These are phyloP conservation scores for Aspergillus calidoustus DNA, from an alignment of 2,329 filamentous ascomycete species.

Conservation along the genomic window DNA sequence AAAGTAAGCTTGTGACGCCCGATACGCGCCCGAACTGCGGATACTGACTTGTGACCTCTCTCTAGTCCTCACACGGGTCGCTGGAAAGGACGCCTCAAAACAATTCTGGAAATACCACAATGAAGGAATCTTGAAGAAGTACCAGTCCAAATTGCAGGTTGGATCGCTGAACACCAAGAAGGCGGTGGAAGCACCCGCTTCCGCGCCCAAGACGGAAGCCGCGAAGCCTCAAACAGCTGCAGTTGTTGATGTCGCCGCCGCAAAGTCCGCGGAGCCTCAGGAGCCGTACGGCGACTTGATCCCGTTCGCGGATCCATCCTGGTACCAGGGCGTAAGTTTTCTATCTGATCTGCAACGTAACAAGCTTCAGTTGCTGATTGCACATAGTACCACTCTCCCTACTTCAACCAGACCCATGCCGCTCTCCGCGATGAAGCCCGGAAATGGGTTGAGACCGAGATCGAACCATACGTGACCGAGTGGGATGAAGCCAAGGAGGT, in stretches of 20 bases:
- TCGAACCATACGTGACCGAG: conserved; percentile 90
- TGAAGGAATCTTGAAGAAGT: conserved; percentile 65
- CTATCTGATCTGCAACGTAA: too few relatives aligned
- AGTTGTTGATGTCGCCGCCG: conserved; percentile 48
- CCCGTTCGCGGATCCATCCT: conserved; percentile 88
- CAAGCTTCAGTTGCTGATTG: conserved; percentile 3
- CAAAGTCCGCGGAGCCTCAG: conserved; percentile 70
- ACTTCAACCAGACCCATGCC: conserved; percentile 93
- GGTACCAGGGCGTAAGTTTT: conserved; percentile 85
- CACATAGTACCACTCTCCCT: conserved; percentile 85
- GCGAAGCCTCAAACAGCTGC: conserved; percentile 62
- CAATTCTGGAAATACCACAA: conserved; percentile 72
- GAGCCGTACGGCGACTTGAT: conserved; percentile 86
- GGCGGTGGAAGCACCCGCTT: conserved; percentile 57
- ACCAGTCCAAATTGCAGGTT: conserved; percentile 62
- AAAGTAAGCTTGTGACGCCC: conserved; percentile 54
- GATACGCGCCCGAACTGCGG: background rate
- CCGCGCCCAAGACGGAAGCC: conserved; percentile 54
- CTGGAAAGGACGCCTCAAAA: conserved; percentile 70
- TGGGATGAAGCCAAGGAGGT: conserved; percentile 97
- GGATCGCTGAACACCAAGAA: conserved; percentile 87
- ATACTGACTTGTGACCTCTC: conserved; percentile 26
- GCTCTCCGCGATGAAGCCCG: conserved; percentile 89
- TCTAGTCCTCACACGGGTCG: conserved; percentile 66
- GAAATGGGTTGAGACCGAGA: conserved; percentile 85